Percentiles rank a stretch among this genome's conserved stretches.
These are phyloP conservation scores for Diddensiella caesifluorescens DNA, from an alignment of 805 yeast genomes.

Conservation along the genomic window DNA sequence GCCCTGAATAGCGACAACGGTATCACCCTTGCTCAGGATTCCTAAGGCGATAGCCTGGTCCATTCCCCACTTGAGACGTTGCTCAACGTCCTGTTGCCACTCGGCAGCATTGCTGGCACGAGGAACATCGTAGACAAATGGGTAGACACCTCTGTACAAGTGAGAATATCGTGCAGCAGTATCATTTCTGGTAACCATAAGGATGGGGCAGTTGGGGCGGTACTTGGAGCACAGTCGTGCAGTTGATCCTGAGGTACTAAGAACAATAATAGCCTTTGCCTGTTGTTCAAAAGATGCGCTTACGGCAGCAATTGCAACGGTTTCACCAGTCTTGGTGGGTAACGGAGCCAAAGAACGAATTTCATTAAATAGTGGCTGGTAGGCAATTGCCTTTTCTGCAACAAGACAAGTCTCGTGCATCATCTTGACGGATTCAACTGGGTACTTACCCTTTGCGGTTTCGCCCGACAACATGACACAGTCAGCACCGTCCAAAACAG, in stretches of 20 bases:
- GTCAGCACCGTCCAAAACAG: conserved; percentile 98
- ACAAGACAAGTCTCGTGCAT: conserved; percentile 96
- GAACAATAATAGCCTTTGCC: conserved; percentile 94
- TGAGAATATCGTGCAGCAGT: conserved; percentile 93
- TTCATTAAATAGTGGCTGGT: conserved; percentile 76
- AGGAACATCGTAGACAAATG: conserved; percentile 72
- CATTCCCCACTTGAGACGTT: conserved; percentile 89
- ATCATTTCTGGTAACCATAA: conserved; percentile 96
- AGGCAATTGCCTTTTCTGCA: conserved; percentile 96
- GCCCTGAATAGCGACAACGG: conserved; percentile 94
- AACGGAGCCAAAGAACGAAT: conserved; percentile 76
- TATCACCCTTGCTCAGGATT: conserved; percentile 79
- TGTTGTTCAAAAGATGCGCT: conserved; percentile 93
- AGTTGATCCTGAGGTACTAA: conserved; percentile 91
- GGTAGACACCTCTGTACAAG: conserved; percentile 97
- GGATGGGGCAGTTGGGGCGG: conserved; percentile 95
- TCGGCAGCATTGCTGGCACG: conserved; percentile 51
- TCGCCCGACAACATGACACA: conserved; percentile 99
- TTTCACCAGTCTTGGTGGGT: conserved; percentile 92
- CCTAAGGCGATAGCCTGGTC: conserved; percentile 83
- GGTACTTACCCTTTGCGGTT: conserved; percentile 99
- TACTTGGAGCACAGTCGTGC: conserved; percentile 96
- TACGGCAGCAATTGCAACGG: conserved; percentile 95
- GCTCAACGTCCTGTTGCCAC: conserved; percentile 97
- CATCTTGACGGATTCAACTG: conserved; percentile 94